phyloP scores from a whole-genome alignment of 2,329 filamentous ascomycete genomes.

The Aspergillus ruber region DNA sequence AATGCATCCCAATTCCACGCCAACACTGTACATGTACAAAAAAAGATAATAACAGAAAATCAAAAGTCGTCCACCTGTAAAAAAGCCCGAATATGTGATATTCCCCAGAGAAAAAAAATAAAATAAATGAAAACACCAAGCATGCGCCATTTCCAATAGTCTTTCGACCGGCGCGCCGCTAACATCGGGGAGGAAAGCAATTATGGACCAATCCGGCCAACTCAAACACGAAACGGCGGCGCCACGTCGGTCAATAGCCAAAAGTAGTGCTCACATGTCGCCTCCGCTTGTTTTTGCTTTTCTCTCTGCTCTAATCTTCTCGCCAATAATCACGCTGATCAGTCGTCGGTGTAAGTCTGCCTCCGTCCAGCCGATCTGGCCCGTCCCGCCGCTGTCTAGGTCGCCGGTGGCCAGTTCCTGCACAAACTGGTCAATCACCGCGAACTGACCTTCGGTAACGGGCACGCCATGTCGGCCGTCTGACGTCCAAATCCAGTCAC shows the following conservation, averaged over 20 bases:
- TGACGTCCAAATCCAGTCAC: constrained; percentile 38
- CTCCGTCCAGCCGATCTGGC: constrained; percentile 37
- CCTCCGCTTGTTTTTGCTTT: constrained; percentile 21
- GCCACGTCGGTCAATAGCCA: neutral
- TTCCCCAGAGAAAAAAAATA: neutral
- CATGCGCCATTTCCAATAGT: neutral
- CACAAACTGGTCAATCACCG: constrained; percentile 36
- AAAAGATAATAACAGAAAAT: no score
- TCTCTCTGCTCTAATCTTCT: constrained; percentile 37
- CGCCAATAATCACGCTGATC: constrained; percentile 43
- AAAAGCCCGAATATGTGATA: no score
- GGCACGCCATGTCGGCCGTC: constrained; percentile 35
- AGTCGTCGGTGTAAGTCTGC: constrained; percentile 39
- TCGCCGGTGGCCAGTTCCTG: constrained; percentile 31
- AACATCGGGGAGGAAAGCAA: neutral
- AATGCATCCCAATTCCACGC: no score
- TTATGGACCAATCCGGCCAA: neutral
- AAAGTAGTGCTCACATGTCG: neutral
- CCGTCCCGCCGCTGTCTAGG: constrained; percentile 30
- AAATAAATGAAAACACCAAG: neutral
- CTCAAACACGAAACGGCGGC: neutral
- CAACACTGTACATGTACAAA: no score
- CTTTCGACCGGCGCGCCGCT: neutral
- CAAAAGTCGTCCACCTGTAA: no score
- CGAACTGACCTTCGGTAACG: constrained; percentile 38